Evolutionary conservation across 2,329 filamentous ascomycete genomes (phyloP).

Genomic region (Colletotrichum scovillei): DNA sequence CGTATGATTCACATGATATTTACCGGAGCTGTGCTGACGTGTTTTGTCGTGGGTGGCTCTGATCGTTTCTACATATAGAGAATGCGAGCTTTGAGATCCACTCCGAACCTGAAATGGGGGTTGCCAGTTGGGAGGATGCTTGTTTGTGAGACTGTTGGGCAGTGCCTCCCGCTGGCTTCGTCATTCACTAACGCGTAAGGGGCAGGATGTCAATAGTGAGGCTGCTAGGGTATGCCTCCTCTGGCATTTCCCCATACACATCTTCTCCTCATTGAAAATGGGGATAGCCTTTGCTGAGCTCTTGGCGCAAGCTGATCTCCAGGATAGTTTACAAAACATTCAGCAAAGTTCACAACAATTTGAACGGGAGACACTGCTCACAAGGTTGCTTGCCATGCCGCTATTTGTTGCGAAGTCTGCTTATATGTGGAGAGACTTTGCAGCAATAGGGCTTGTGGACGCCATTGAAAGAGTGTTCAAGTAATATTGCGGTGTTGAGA

Average conservation of each 20-base stretch:
- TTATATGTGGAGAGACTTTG: no score
- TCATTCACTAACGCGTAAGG: not conserved
- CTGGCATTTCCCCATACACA: not conserved
- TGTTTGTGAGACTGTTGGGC: not conserved
- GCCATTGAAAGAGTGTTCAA: no score
- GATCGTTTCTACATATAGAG: not conserved
- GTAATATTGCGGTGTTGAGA: no score
- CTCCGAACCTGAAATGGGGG: not conserved
- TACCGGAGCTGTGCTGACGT: not conserved
- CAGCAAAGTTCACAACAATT: not conserved
- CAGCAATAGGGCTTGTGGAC: no score
- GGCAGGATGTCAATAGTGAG: not conserved
- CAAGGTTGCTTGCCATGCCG: no score
- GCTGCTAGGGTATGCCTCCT: not conserved
- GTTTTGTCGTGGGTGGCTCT: not conserved
- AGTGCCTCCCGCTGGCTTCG: not conserved
- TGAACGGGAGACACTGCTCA: not conserved
- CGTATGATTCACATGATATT: not conserved
- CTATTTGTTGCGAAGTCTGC: no score
- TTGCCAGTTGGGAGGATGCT: not conserved
- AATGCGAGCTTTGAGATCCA: not conserved
- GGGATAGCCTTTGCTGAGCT: not conserved
- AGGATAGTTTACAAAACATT: not conserved
- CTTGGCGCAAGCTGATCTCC: not conserved
- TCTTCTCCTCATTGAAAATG: not conserved